Conservation (phyloP, 306 rosid genomes). For the Carpinus viminea region DNA sequence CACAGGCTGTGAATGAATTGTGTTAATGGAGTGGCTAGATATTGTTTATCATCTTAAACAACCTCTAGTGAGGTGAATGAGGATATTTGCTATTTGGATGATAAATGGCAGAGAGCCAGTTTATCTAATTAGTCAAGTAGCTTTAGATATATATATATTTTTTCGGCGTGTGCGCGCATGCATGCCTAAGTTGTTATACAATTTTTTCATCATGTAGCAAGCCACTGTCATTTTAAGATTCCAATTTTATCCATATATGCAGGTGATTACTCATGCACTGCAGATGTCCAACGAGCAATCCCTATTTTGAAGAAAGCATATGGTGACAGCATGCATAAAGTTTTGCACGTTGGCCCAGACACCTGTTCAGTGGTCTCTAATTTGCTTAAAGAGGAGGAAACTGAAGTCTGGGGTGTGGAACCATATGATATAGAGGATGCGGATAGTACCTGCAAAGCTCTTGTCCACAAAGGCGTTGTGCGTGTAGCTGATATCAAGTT, state of each 20-base stretch:
- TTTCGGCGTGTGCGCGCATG: background rate
- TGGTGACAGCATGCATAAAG: conserved; percentile 67
- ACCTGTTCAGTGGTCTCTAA: conserved; percentile 56
- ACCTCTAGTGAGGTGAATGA: background rate
- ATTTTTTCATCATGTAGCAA: background rate
- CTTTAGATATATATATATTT: background rate
- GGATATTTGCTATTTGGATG: background rate
- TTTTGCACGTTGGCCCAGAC: conserved; percentile 73
- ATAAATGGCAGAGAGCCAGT: background rate
- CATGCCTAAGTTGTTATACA: background rate
- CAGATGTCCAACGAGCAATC: conserved; percentile 55
- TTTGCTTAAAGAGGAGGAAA: conserved; percentile 61
- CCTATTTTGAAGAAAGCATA: conserved; percentile 57
- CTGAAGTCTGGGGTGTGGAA: conserved; percentile 82
- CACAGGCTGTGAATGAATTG: background rate
- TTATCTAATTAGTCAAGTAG: background rate
- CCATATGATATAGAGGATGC: conserved; percentile 75
- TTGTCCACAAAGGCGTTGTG: conserved; percentile 56
- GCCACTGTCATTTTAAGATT: conserved; percentile 12
- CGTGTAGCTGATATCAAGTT: conserved; percentile 72
- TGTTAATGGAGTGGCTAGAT: background rate
- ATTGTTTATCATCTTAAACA: background rate
- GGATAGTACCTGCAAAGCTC: conserved; percentile 58
- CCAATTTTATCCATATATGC: conserved; percentile 24
- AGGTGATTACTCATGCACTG: conserved; percentile 70